These are phyloP conservation scores for Dryas alaskensis DNA, from an alignment of 306 rosid genomes.

Conservation along the genomic window DNA sequence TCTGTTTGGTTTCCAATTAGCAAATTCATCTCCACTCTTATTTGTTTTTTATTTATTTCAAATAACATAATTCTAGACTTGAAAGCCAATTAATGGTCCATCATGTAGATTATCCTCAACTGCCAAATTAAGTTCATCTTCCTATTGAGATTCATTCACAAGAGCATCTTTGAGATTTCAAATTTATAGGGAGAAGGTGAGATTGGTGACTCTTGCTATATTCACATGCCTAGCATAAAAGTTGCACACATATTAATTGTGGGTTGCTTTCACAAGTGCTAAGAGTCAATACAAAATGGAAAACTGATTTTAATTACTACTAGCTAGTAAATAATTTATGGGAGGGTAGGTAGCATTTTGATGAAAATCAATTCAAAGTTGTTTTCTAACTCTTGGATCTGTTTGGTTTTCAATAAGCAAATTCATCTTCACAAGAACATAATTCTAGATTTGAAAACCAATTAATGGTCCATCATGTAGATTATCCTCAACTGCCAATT, in stretches of 20 bases:
- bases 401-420: background rate
- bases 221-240: conserved; percentile 61
- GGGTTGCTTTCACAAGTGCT: conserved; percentile 31
- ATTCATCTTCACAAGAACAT: no score
- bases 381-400: background rate
- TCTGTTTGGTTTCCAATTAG: background rate
- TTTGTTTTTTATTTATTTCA: no score
- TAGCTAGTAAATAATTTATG: background rate
- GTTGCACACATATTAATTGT: conserved; percentile 21
- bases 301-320: background rate
- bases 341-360: background rate
- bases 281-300: conserved; percentile 28
- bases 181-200: conserved; percentile 3
- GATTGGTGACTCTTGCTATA: conserved; percentile 34
- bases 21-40: no score
- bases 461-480: no score
- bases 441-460: no score
- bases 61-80: no score
- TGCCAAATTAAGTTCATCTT: no score
- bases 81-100: no score
- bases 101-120: no score
- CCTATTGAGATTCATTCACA: no score
- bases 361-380: background rate
- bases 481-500: no score
- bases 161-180: no score